phyloP scores from a whole-genome alignment of 2,329 filamentous ascomycete genomes.

The Pseudogymnoascus sp. region DNA sequence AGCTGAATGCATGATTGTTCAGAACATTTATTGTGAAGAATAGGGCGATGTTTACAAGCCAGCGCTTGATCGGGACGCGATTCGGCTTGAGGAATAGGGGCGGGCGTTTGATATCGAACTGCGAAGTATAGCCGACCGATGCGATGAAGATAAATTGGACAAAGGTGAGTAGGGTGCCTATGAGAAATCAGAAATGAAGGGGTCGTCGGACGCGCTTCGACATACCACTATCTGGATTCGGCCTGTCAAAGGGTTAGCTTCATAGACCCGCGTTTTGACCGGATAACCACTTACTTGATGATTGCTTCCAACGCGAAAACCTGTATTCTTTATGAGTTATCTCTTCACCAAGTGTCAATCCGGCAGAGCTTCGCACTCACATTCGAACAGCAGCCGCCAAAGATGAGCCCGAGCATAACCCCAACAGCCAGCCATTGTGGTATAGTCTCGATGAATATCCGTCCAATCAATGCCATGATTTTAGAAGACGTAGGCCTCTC shows the following conservation, averaged over 20 bases:
- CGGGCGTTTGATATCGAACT: slow-evolving; percentile 59
- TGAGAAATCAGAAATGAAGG: slow-evolving; percentile 17
- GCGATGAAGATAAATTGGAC: slow-evolving; percentile 83
- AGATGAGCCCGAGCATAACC: slow-evolving; percentile 76
- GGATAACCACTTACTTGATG: slow-evolving; percentile 62
- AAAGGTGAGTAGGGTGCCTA: slow-evolving; percentile 79
- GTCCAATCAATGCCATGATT: slow-evolving; percentile 43
- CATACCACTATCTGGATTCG: slow-evolving; percentile 76
- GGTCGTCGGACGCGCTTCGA: not conserved
- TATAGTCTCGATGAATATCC: slow-evolving; percentile 51
- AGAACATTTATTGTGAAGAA: slow-evolving; percentile 93
- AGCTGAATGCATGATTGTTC: slow-evolving; percentile 97
- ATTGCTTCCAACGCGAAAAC: slow-evolving; percentile 96
- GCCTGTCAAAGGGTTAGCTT: slow-evolving; percentile 41
- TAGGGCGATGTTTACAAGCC: slow-evolving; percentile 80
- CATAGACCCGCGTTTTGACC: not conserved
- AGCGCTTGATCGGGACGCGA: slow-evolving; percentile 74
- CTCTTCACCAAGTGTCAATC: slow-evolving; percentile 2
- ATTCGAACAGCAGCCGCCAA: slow-evolving; percentile 92
- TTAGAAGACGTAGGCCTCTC: slow-evolving; percentile 43
- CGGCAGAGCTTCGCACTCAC: slow-evolving; percentile 42
- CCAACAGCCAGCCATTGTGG: slow-evolving; percentile 56
- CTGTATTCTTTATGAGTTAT: slow-evolving; percentile 39
- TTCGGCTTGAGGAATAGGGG: slow-evolving; percentile 70
- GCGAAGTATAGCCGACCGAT: slow-evolving; percentile 66